phyloP scores from a whole-genome alignment of 140 eudicot genomes.

The Senecio squalidus region DNA sequence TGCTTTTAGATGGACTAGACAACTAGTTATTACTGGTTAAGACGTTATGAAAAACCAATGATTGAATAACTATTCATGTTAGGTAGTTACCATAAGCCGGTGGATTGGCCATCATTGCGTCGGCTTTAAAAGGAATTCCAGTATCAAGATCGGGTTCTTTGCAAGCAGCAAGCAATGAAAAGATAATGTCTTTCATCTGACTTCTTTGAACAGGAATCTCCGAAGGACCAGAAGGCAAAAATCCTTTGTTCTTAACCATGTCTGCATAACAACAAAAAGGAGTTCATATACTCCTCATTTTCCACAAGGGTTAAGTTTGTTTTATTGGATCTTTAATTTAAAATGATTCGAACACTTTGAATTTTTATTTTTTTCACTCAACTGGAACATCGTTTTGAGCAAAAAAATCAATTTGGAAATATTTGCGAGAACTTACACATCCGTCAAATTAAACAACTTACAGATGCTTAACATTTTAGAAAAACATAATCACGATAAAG shows the following conservation, averaged over 20 bases:
- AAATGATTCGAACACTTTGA: no score
- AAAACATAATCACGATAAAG: neutral
- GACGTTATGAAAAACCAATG: neutral
- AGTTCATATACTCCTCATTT: no score
- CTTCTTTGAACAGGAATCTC: conserved; percentile 85
- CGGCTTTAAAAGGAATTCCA: conserved; percentile 84
- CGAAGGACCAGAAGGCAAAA: conserved; percentile 98
- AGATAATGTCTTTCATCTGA: conserved; percentile 85
- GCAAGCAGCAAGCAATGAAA: conserved; percentile 89
- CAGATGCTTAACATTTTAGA: neutral
- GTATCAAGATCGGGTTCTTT: conserved; percentile 90
- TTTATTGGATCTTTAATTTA: no score
- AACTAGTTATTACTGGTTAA: no score
- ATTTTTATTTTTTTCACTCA: no score
- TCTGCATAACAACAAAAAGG: conserved; percentile 43
- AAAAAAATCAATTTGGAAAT: no score
- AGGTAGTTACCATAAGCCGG: conserved; percentile 78
- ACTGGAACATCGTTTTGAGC: no score
- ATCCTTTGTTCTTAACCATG: conserved; percentile 98
- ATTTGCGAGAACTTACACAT: no score
- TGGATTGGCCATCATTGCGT: conserved; percentile 98
- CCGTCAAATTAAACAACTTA: neutral
- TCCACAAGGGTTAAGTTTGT: no score
- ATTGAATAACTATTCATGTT: neutral
- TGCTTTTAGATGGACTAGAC: neutral